Evolutionary conservation across 805 yeast genomes (phyloP), one percentile per base, ranked within the genome.

Genomic region (Metahyphopichia silvanorum): DNA sequence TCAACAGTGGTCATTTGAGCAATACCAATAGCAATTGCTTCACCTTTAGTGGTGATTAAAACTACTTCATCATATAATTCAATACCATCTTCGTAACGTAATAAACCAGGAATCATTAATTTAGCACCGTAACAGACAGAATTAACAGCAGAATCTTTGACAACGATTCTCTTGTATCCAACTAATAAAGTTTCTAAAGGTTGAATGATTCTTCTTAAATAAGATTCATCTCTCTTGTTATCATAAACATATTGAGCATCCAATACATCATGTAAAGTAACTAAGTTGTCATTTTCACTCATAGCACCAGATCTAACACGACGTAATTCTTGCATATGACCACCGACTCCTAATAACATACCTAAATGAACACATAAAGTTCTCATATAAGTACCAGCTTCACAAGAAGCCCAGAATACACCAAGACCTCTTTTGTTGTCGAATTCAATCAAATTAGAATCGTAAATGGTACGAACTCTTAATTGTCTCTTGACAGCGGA

Each of bases 381-480:
- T 77, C 98, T 85, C 96, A 93, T 93, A 70, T 93, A 93, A 40
- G 98, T 93, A 69, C 98, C 98, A 41, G 98, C 98, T 74, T 93
- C 98, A 77, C 98, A 93, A 25, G 95, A 85, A 39, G 98, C 98
- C 98, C 98, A 93, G 73, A 93, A 93, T 21, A 93, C 98, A 71
- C 95, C 95, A 42, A 93, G 75, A 51, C 93, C 91, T 66, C 98
- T 83, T 69, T 93, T 89, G 67, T 88, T 85, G 69, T 89, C 98
- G 56, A 93, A 93, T 69, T 93, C 98, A 53, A 93, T 79, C 60
- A 93, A 74, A 46, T 91, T 88, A 43, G 96, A 86, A 59, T 93
- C 98, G 66, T 93, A 93, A 58, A 93, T 89, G 44, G 97, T 93
- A 69, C 98, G 81, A 42, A 93, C 96, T 76, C 98, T 86, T 64